Percentiles rank a stretch among this genome's conserved stretches.
phyloP scores from a whole-genome alignment of 805 yeast species.

The Lachancea lanzarotensis region DNA sequence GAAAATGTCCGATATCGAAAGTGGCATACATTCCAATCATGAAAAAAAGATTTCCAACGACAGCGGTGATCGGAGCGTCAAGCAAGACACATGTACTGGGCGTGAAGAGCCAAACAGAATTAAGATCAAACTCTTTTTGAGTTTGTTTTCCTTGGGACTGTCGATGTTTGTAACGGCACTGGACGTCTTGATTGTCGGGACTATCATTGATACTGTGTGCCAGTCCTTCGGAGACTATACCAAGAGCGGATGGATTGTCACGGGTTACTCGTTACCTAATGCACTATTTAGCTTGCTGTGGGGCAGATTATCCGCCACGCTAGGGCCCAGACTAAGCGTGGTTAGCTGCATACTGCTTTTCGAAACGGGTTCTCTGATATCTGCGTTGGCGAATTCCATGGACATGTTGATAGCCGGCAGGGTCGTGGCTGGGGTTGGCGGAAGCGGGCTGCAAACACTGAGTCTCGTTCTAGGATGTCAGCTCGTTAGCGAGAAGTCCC shows the following conservation, averaged over 20 bases:
- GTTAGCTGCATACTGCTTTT: slow-evolving; percentile 45
- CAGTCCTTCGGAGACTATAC: slow-evolving; percentile 43
- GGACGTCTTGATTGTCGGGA: slow-evolving; percentile 52
- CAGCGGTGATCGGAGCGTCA: too few relatives aligned
- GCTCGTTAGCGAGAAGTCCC: slow-evolving; percentile 19
- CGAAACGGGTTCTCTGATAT: slow-evolving; percentile 54
- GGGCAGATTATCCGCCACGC: slow-evolving; percentile 49
- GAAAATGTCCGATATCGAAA: too few relatives aligned
- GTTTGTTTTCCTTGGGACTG: slow-evolving; percentile 17
- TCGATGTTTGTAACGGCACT: slow-evolving; percentile 37
- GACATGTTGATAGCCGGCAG: slow-evolving; percentile 63
- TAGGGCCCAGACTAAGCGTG: slow-evolving; percentile 49
- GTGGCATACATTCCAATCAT: too few relatives aligned
- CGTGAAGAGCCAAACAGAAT: not conserved
- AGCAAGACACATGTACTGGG: too few relatives aligned
- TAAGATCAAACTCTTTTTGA: not conserved
- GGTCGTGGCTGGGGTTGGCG: slow-evolving; percentile 65
- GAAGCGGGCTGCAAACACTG: slow-evolving; percentile 57
- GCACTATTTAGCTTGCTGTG: slow-evolving; percentile 49
- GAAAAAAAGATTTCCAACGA: too few relatives aligned
- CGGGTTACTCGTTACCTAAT: slow-evolving; percentile 49
- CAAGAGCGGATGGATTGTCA: slow-evolving; percentile 51
- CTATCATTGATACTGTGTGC: slow-evolving; percentile 45
- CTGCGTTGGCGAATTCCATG: slow-evolving; percentile 53
- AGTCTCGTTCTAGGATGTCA: slow-evolving; percentile 47